phyloP scores from a whole-genome alignment of 495 filamentous ascomycete species.

The Pyrenopolyporus hunteri region DNA sequence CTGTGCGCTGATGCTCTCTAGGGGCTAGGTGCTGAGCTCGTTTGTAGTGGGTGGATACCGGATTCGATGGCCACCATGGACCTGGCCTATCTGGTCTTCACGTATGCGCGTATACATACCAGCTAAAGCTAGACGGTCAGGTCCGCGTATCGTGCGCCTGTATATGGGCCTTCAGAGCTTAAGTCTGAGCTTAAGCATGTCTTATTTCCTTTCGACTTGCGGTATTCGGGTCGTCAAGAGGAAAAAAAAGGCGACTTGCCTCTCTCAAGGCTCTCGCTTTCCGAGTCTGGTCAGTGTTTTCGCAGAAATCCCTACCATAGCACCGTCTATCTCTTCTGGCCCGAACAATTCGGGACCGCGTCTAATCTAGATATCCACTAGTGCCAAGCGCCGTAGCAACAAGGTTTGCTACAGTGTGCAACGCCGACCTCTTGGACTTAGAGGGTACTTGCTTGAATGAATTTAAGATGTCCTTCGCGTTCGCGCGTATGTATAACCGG shows the following conservation, averaged over 20 bases:
- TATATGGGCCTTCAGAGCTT: too few species aligned
- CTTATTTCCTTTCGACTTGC: too few species aligned
- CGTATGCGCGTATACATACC: too few species aligned
- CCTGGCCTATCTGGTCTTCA: too few species aligned
- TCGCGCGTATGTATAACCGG: constrained; percentile 8
- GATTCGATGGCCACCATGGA: too few species aligned
- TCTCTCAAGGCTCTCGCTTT: background rate
- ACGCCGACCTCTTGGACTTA: background rate
- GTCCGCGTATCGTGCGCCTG: background rate
- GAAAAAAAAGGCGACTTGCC: background rate
- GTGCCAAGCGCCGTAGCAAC: background rate
- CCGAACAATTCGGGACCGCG: background rate
- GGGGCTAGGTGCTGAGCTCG: too few species aligned
- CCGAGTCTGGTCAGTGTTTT: background rate
- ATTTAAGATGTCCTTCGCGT: constrained; percentile 12
- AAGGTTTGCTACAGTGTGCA: background rate
- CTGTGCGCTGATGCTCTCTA: too few species aligned
- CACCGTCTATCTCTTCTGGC: background rate
- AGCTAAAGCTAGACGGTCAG: background rate
- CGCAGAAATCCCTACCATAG: background rate
- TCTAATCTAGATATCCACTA: constrained; percentile 7
- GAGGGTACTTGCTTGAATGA: background rate
- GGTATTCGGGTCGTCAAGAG: too few species aligned
- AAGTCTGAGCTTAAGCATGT: too few species aligned
- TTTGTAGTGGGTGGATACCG: too few species aligned